Evolutionary conservation across 129 eudicot genomes (phyloP), one percentile per base, ranked within the genome.

Genomic region (Glebionis coronaria): DNA sequence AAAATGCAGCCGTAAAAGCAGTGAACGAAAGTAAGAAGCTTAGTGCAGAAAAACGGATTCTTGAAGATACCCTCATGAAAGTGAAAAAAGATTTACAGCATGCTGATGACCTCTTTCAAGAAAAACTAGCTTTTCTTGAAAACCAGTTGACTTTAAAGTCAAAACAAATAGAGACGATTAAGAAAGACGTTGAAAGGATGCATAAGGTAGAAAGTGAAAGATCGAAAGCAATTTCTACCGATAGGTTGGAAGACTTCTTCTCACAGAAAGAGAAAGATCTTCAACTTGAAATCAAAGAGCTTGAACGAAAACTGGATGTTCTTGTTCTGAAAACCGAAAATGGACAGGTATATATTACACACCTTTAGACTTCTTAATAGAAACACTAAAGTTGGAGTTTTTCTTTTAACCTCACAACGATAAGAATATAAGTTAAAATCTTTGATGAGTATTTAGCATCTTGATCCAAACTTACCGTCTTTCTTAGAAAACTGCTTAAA

Each of bases 231-330:
- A 35, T 63, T 74, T 78, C 77, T 55, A 67, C 75, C n/a, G 90
- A 85, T 16, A 71, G 62, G 52, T 76, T 93, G 4, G 83, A 76
- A 67, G 75, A 77, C 53, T 23, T 81, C 31, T 80, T 84, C 78
- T 53, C 84, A 56, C 69, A 71, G 69, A 90, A 79, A 83, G 88
- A 90, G 76, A 84, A 86, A 66, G 91, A 86, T 60, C 83, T 86
- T 73, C 90, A 77, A 52, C 65, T 59, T 53, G 84, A 85, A 78
- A 83, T 85, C 23, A 78, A 79, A 79, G 84, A 77, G 66, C 68
- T 89, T 56, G 90, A 83, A 73, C 71, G 63, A 72, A 85, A 74
- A 50, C 56, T 63, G 31, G 86, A 89, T 67, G 68, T 54, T 38
- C 84, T 85, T 54, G 78, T 63, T 65, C 78, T 72, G 66, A 85